phyloP scores from a whole-genome alignment of 192 early-diverging fungal genomes.

The Rhizoclosmatium globosum region DNA sequence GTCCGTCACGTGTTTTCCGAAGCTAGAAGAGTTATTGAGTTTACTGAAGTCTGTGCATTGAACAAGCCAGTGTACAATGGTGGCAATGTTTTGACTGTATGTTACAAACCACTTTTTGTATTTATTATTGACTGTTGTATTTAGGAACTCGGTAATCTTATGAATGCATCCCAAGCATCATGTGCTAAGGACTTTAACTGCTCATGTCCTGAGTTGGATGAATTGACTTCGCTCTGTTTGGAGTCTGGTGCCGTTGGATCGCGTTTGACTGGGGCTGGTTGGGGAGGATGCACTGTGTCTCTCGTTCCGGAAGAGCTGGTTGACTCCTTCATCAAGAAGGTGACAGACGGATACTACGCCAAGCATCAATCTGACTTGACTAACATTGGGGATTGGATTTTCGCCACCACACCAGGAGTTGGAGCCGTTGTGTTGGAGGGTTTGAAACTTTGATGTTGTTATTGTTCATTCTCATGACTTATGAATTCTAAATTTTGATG shows the following conservation, averaged over 20 bases:
- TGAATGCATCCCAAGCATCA: conserved; percentile 87
- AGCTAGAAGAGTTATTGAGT: conserved; percentile 79
- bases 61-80: conserved; percentile 18
- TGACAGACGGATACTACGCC: conserved; percentile 72
- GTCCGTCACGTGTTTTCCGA: conserved; percentile 87
- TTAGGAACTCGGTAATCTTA: conserved; percentile 79
- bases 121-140: neutral
- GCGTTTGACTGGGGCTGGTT: conserved; percentile 75
- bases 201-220: conserved; percentile 84
- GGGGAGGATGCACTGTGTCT: conserved; percentile 89
- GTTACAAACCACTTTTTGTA: neutral
- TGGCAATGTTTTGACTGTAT: conserved; percentile 41
- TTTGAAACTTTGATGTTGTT: neutral
- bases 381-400: conserved; percentile 47
- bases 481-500: too few relatives aligned
- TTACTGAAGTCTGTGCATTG: conserved; percentile 65
- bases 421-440: conserved; percentile 41
- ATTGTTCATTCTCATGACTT: neutral
- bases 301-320: conserved; percentile 73
- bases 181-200: conserved; percentile 87
- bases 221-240: conserved; percentile 60
- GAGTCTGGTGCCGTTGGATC: conserved; percentile 26
- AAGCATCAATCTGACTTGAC: conserved; percentile 39
- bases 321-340: conserved; percentile 61
- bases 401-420: conserved; percentile 44